These are phyloP conservation scores for Kluyveromyces dobzhanskii DNA, from an alignment of 805 yeast genomes.

Conservation along the genomic window DNA sequence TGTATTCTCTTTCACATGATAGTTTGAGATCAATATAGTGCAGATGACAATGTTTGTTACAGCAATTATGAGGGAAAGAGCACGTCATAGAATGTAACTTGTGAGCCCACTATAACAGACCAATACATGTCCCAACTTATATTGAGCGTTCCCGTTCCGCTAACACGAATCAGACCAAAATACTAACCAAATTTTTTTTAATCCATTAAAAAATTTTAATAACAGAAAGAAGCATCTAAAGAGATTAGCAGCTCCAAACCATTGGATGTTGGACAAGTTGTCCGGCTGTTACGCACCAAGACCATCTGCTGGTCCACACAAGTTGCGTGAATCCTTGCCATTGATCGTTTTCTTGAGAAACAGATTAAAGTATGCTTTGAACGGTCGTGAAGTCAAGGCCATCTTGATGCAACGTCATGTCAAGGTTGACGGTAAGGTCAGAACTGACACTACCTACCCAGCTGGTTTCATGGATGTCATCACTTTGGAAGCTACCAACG, in stretches of 20 bases:
- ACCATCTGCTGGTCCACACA: conserved; percentile 99
- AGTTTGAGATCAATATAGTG: too few relatives aligned
- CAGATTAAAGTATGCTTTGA: conserved; percentile 97
- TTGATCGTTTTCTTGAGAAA: conserved; percentile 94
- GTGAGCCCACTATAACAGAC: too few relatives aligned
- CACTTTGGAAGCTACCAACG: conserved; percentile 95
- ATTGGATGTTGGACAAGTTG: conserved; percentile 99
- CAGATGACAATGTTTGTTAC: too few relatives aligned
- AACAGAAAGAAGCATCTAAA: conserved; percentile 94
- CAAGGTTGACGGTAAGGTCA: conserved; percentile 97
- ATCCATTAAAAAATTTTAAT: background rate
- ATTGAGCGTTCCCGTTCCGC: too few relatives aligned
- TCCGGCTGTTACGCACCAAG: conserved; percentile 99
- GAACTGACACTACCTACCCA: conserved; percentile 98
- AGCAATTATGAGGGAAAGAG: too few relatives aligned
- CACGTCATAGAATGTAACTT: too few relatives aligned
- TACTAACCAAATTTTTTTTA: too few relatives aligned
- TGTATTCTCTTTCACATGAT: too few relatives aligned
- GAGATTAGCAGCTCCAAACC: conserved; percentile 99
- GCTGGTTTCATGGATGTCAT: conserved; percentile 99
- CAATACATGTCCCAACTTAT: too few relatives aligned
- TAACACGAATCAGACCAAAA: too few relatives aligned
- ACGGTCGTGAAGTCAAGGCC: conserved; percentile 98
- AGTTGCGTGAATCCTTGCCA: conserved; percentile 96
- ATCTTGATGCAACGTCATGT: conserved; percentile 97